Conservation (phyloP, 1,284 basidiomycete genomes). For the Sparassis latifolia region DNA sequence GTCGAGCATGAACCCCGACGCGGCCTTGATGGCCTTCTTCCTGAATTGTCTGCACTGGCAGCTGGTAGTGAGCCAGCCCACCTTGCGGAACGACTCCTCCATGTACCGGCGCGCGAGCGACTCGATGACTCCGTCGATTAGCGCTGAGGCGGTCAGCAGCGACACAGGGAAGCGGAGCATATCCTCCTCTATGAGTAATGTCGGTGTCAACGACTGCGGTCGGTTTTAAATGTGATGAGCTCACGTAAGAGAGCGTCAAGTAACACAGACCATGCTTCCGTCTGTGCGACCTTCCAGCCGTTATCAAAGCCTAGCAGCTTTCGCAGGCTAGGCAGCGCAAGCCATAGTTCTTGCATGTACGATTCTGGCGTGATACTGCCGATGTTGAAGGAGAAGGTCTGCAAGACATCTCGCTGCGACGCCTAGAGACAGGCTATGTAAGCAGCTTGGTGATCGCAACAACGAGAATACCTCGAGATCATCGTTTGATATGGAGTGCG, state of each 20-base stretch:
- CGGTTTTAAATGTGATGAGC: neutral
- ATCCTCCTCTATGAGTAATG: conserved; percentile 35
- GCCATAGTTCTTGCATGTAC: conserved; percentile 52
- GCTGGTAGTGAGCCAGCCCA: neutral
- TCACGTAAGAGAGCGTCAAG: conserved; percentile 40
- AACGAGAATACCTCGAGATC: conserved; percentile 41
- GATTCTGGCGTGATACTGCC: conserved; percentile 49
- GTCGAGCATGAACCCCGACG: neutral
- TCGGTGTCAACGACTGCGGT: neutral
- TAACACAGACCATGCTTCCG: conserved; percentile 43
- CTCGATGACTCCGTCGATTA: conserved; percentile 37
- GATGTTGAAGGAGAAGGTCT: conserved; percentile 39
- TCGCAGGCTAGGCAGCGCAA: conserved; percentile 43
- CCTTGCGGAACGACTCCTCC: neutral
- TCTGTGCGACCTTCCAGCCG: conserved; percentile 40
- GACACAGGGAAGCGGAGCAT: conserved; percentile 44
- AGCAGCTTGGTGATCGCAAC: neutral
- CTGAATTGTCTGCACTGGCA: neutral
- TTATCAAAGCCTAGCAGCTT: conserved; percentile 29
- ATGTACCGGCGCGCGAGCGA: conserved; percentile 23
- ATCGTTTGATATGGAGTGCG: conserved; percentile 34
- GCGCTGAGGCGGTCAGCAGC: conserved; percentile 41
- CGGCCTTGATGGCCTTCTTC: neutral
- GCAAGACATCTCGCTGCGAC: conserved; percentile 47
- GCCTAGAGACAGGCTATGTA: neutral